Evolutionary conservation across 73 alveolate genomes (phyloP).

Genomic region (Blepharisma japonicum): DNA sequence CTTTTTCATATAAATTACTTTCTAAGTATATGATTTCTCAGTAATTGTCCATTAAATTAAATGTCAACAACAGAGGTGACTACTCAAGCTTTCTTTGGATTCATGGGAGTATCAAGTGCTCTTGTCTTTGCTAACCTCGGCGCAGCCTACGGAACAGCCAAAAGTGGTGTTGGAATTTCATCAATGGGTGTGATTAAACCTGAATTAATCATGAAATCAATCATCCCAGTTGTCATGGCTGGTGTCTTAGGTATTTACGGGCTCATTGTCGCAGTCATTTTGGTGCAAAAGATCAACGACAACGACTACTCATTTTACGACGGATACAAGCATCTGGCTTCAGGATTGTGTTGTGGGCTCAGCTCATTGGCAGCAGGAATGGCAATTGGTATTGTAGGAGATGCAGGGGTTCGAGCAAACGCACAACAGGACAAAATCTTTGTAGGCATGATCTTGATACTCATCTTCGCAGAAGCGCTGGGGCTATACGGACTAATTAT

Average conservation of each 20-base stretch:
- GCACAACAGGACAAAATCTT: slow-evolving; percentile 97
- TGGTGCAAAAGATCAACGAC: slow-evolving; percentile 51
- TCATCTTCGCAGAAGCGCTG: slow-evolving; percentile 97
- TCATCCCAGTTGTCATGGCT: slow-evolving; percentile 99
- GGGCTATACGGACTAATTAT: slow-evolving; percentile 96
- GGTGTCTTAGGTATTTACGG: slow-evolving; percentile 99
- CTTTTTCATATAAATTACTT: too few relatives aligned
- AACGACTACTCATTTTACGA: slow-evolving; percentile 64
- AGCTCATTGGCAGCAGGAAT: slow-evolving; percentile 98
- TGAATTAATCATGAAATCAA: slow-evolving; percentile 96
- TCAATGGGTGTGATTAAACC: slow-evolving; percentile 99
- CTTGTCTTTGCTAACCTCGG: slow-evolving; percentile 59
- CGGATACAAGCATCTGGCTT: slow-evolving; percentile 94
- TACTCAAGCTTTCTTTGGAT: slow-evolving; percentile 56
- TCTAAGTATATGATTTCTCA: too few relatives aligned
- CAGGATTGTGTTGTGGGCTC: slow-evolving; percentile 96
- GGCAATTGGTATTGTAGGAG: slow-evolving; percentile 99
- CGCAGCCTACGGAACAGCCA: slow-evolving; percentile 79
- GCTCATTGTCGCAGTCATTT: slow-evolving; percentile 96
- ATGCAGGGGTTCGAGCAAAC: slow-evolving; percentile 99
- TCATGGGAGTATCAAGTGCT: slow-evolving; percentile 57
- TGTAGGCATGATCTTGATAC: slow-evolving; percentile 96
- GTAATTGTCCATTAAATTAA: too few relatives aligned
- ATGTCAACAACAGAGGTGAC: slow-evolving; percentile 29
- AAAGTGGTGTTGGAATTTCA: slow-evolving; percentile 98